Evolutionary conservation across 2,329 filamentous ascomycete species (phyloP).

Genomic region (Aureobasidium mangrovei): DNA sequence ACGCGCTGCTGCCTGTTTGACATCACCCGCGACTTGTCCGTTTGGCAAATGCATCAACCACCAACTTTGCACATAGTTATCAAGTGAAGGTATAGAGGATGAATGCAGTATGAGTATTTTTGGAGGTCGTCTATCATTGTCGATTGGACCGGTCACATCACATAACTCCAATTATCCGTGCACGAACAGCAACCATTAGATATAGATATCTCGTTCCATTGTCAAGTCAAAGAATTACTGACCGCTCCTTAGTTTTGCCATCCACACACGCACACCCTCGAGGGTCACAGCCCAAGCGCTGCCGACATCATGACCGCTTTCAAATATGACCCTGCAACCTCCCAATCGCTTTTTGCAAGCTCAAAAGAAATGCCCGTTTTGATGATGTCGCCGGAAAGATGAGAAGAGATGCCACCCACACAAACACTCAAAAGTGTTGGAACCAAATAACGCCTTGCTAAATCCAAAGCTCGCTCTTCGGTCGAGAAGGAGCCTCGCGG

Average conservation of each 20-base stretch:
- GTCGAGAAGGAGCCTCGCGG: slow-evolving; percentile 5
- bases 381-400: slow-evolving; percentile 8
- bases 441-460: slow-evolving; percentile 13
- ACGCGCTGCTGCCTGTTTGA: neutral
- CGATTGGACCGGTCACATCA: no score
- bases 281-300: slow-evolving; percentile 6
- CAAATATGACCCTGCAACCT: neutral
- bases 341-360: neutral
- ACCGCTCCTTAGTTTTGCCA: neutral
- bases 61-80: no score
- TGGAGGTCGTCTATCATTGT: no score
- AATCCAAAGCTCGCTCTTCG: slow-evolving; percentile 11
- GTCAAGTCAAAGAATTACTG: neutral
- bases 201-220: slow-evolving; percentile 2
- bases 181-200: neutral
- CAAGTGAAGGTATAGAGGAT: no score
- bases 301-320: neutral
- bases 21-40: neutral
- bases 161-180: no score
- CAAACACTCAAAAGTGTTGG: neutral
- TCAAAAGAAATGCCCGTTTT: slow-evolving; percentile 1
- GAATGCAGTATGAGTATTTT: no score
- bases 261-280: slow-evolving; percentile 2
- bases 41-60: no score
- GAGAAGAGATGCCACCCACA: slow-evolving; percentile 1